These are phyloP conservation scores for Kwoniella bestiolae DNA, from an alignment of 768 basidiomycete species.

Conservation along the genomic window DNA sequence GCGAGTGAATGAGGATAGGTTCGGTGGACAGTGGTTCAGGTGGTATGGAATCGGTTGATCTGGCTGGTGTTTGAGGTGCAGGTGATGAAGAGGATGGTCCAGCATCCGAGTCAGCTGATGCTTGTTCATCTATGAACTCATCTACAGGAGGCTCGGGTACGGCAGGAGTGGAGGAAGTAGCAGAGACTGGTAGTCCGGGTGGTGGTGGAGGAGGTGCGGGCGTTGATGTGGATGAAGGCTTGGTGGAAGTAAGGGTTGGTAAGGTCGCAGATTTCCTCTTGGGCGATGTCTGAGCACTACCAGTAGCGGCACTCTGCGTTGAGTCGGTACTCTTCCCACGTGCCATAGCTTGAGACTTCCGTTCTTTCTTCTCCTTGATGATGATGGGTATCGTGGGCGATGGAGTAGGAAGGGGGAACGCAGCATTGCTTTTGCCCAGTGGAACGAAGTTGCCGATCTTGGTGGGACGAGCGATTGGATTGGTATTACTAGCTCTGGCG, in stretches of 20 bases:
- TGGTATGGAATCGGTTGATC: conserved; percentile 18
- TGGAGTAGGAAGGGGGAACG: conserved; percentile 49
- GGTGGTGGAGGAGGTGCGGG: not conserved
- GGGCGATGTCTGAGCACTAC: conserved; percentile 41
- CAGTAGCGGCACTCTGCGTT: conserved; percentile 24
- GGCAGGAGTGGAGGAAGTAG: not conserved
- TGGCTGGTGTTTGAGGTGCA: conserved; percentile 43
- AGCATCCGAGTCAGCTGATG: conserved; percentile 42
- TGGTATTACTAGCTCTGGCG: conserved; percentile 13
- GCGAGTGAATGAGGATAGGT: conserved; percentile 45
- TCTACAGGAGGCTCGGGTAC: conserved; percentile 2
- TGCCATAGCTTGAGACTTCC: conserved; percentile 31
- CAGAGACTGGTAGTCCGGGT: not conserved
- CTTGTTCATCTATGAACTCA: conserved; percentile 26
- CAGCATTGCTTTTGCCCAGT: conserved; percentile 39
- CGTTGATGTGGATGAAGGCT: conserved; percentile 7
- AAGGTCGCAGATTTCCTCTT: conserved; percentile 39
- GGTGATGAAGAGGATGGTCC: conserved; percentile 48
- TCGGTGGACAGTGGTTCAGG: conserved; percentile 43
- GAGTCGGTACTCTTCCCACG: conserved; percentile 43
- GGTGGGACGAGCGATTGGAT: conserved; percentile 28
- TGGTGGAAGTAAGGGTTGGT: conserved; percentile 19
- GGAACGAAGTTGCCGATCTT: conserved; percentile 41
- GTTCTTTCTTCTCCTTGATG: conserved; percentile 36
- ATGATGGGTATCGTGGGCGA: conserved; percentile 38